Base-by-base conservation (phyloP, 2,329 filamentous ascomycete genomes). In the Calcarisporium arbuscula region DNA sequence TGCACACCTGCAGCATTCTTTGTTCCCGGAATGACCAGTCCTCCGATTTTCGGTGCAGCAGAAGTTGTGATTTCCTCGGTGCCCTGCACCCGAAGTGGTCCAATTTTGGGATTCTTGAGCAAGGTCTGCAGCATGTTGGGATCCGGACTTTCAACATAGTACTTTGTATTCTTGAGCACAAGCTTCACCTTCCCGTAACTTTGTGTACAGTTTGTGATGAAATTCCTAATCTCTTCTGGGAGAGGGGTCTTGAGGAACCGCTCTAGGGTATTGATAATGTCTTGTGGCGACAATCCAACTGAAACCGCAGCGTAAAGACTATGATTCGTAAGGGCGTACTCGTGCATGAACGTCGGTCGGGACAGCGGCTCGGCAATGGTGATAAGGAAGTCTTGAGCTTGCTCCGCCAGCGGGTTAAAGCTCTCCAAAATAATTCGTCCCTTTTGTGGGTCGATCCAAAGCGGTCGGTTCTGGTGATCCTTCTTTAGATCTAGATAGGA, bases 151-250 rank as follows among this genome's bases (percentile, higher is more conserved):
- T 98, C 92, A 41, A 96, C 80, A 49, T 84, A 95, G 60, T 94
- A 95, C 46, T 86, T 85, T 43, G 90, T 96, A 51, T 95, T 85
- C 58, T 95, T 94, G 43, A 96, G 62, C 28, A 96, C 92, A 34
- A 96, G 76, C 58, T 95, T 92, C 36, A 95, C 88, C 61, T 95
- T 96, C 45, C 92, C 92, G 55, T 92, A 96, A 34, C 85, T 92
- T 44, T 85, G 80, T 6, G 88, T 94, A 43, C 87, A 92, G 41
- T 79, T 79, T 18, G 62, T 64, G 45, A 90, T 90, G 57, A 90
- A 95, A 8, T 77, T 68, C 41, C 80, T 75, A 41, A 96, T 85
- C 30, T 80, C 76, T n/a, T 84, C 74, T 0, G 90, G 88, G 10
- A 96, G 67, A 7, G 84, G 80, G 3, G 85, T 94, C 65, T 96